These are phyloP conservation scores for Epicoccum sorghinum DNA, from an alignment of 2,329 filamentous ascomycete genomes.

Conservation along the genomic window DNA sequence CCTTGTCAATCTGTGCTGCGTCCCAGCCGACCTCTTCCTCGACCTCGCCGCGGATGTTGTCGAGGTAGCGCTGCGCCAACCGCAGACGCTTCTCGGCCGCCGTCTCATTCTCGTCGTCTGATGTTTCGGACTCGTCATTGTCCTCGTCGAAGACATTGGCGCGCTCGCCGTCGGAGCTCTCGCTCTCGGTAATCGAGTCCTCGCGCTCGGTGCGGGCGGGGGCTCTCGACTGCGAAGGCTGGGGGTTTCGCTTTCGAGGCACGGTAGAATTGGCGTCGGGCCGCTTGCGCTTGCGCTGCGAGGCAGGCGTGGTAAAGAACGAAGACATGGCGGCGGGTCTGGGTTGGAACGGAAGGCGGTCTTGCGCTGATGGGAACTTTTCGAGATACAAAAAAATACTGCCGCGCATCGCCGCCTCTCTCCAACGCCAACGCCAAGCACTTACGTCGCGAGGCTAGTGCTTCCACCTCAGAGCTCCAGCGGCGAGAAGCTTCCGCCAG, in stretches of 20 bases:
- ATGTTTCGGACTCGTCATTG: slow-evolving; percentile 57
- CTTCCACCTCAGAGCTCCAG: slow-evolving; percentile 27
- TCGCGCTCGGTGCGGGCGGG: slow-evolving; percentile 61
- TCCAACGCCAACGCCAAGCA: slow-evolving; percentile 8
- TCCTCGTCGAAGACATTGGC: slow-evolving; percentile 47
- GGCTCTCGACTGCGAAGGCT: slow-evolving; percentile 47
- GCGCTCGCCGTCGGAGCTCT: slow-evolving; percentile 68
- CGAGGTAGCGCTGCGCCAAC: slow-evolving; percentile 89
- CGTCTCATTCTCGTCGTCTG: slow-evolving; percentile 83
- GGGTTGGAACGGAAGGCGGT: slow-evolving; percentile 10
- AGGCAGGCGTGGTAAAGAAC: slow-evolving; percentile 89
- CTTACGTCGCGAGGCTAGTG: slow-evolving; percentile 23
- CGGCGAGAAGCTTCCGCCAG: slow-evolving; percentile 25
- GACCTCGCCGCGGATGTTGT: slow-evolving; percentile 80
- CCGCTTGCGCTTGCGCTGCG: slow-evolving; percentile 90
- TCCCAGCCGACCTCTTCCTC: slow-evolving; percentile 84
- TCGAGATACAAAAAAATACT: neutral
- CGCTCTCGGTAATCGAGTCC: slow-evolving; percentile 87
- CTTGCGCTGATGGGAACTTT: neutral
- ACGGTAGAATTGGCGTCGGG: slow-evolving; percentile 55
- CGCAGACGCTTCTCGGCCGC: slow-evolving; percentile 85
- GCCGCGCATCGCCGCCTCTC: slow-evolving; percentile 20
- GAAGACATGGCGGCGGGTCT: slow-evolving; percentile 64
- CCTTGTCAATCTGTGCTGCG: slow-evolving; percentile 89
- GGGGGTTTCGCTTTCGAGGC: slow-evolving; percentile 65